Evolutionary conservation across 371 early-diverging fungal species (phyloP).

Genomic region (Rhizopus delemar): DNA sequence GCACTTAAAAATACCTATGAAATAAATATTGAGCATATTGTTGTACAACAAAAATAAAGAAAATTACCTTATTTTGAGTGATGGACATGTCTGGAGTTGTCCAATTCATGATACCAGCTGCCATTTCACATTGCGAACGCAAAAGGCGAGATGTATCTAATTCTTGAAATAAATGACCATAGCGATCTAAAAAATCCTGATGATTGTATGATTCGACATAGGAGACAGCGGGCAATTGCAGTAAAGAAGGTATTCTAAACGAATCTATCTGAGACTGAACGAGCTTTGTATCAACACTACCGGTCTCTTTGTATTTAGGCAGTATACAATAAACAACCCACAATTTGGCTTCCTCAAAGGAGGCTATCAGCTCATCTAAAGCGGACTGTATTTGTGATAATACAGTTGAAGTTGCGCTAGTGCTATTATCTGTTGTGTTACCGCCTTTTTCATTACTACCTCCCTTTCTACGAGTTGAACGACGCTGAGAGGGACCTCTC

Average conservation of each 20-base stretch:
- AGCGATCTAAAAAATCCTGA: constrained; percentile 73
- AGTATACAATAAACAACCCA: constrained; percentile 87
- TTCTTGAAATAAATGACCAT: constrained; percentile 45
- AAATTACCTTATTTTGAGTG: constrained; percentile 60
- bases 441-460: constrained; percentile 20
- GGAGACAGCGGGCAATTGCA: constrained; percentile 41
- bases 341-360: constrained; percentile 78
- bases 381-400: constrained; percentile 73
- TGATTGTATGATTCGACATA: constrained; percentile 65
- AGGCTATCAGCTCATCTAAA: constrained; percentile 75
- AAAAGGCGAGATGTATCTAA: constrained; percentile 45
- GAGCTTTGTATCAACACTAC: constrained; percentile 59
- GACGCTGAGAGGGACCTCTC: constrained; percentile 48
- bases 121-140: constrained; percentile 59
- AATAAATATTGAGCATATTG: not conserved
- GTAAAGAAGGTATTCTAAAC: constrained; percentile 55
- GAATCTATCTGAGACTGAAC: constrained; percentile 62
- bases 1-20: constrained; percentile 73
- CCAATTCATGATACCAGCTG: constrained; percentile 70
- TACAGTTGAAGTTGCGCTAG: constrained; percentile 16
- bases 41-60: constrained; percentile 1
- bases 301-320: constrained; percentile 61
- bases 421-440: constrained; percentile 7
- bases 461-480: constrained; percentile 27
- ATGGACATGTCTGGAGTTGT: constrained; percentile 62